Evolutionary conservation across 129 eudicot species (phyloP), one percentile per base, ranked within the genome.

Genomic region (Kitagawia praeruptora): DNA sequence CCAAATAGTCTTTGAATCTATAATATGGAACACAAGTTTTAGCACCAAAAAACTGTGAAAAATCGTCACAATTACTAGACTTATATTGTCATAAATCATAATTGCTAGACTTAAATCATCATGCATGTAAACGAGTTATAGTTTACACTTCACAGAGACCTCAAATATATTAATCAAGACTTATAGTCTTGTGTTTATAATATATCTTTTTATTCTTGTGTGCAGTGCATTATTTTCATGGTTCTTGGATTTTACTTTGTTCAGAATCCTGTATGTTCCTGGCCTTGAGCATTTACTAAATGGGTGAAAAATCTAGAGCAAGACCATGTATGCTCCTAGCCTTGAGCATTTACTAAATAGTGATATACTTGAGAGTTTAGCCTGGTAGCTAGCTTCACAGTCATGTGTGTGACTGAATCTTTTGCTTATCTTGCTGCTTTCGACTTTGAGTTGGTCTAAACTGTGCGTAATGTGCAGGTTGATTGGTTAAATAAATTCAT

Each of bases 241-340:
- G 28, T 66, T 10, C 44, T 41, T 13, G 49, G 8, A 13, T 42
- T 75, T 69, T 66, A 31, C 4, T 72, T 73, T 81, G 27, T 27
- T 78, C 88, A 91, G 97, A 91, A 89, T 83, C 98, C 97, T 51
- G 88, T 38, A 83, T 94, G 88, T 80, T 92, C 98, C 44, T 94
- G 87, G 89, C 72, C n/a, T n/a, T 51, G 98, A 94, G 78, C 90
- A n/a, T n/a, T n/a, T n/a, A n/a, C n/a, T n/a, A 79, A 83, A 78
- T 95, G 98, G 98, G 91, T 95, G 81, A 95, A 95, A 86, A 92
- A 87, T 87, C 97, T 97, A 8, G 98, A 95, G 75, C 92, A 92
- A 80, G 98, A 92, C 73, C 92, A 96, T 48, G 97, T 95, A 84
- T 71, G 90, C 80, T 88, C 13, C 47, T 74, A 38, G 21, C 72